Evolutionary conservation across 345 rosid species (phyloP).

Genomic region (Euphorbia tirucalli): DNA sequence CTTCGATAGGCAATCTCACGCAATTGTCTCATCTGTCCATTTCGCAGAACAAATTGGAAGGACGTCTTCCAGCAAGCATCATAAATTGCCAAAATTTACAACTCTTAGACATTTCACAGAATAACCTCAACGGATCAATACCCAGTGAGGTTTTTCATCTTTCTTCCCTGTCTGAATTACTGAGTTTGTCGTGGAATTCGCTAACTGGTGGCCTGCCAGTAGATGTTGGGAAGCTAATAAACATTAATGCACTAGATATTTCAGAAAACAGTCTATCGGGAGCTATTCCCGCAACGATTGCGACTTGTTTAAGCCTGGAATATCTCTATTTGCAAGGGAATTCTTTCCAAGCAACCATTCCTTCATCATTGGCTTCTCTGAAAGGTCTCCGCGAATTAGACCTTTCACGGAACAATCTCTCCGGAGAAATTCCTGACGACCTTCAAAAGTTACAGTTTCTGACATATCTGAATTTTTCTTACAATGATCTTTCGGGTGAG

Average conservation of each 20-base stretch:
- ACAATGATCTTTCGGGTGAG: background rate
- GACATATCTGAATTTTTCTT: background rate
- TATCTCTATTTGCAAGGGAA: background rate
- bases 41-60: background rate
- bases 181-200: background rate
- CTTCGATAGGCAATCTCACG: conserved; percentile 12
- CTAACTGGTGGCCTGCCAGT: background rate
- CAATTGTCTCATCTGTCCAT: background rate
- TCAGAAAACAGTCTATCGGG: conserved; percentile 4
- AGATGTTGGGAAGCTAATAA: background rate
- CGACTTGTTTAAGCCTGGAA: background rate
- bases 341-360: background rate
- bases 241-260: background rate
- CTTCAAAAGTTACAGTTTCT: background rate
- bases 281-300: conserved; percentile 4
- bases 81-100: background rate
- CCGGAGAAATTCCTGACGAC: background rate
- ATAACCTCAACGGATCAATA: background rate
- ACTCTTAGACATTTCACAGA: background rate
- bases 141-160: background rate
- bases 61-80: background rate
- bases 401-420: conserved; percentile 2
- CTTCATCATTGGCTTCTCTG: conserved; percentile 6
- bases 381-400: background rate
- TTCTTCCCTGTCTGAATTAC: background rate